phyloP scores from a whole-genome alignment of 164 flowering plant species.

The Berberis vulgaris region DNA sequence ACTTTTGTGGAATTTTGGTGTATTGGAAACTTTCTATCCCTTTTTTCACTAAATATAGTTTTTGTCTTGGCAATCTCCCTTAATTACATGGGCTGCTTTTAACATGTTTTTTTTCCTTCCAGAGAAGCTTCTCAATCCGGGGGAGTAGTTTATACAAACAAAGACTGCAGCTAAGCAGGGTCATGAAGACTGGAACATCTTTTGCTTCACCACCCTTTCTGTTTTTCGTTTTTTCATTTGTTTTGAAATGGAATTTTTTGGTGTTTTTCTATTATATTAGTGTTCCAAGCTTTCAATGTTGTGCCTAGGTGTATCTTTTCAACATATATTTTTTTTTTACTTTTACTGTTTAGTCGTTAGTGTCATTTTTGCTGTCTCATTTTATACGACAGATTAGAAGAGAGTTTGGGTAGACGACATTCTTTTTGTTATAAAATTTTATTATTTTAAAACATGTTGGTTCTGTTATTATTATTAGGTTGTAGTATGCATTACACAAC shows the following conservation, averaged over 20 bases:
- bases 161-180: neutral
- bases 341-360: constrained; percentile 31
- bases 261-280: too few relatives aligned
- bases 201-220: neutral
- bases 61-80: neutral
- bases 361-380: constrained; percentile 80
- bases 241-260: too few relatives aligned
- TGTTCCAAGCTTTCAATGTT: too few relatives aligned
- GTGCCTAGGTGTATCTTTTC: neutral
- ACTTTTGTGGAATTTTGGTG: too few relatives aligned
- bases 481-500: too few relatives aligned
- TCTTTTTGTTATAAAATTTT: too few relatives aligned
- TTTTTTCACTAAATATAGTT: neutral
- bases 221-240: too few relatives aligned
- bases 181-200: neutral
- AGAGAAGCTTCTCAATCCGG: neutral
- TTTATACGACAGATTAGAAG: constrained; percentile 20
- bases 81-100: neutral
- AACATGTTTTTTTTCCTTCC: neutral
- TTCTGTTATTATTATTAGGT: too few relatives aligned
- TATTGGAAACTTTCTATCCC: too few relatives aligned
- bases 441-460: too few relatives aligned
- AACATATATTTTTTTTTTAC: neutral
- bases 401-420: too few relatives aligned
- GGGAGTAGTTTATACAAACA: constrained; percentile 5